phyloP scores from a whole-genome alignment of 352 stramenopile genomes.

The Detonula confervacea region DNA sequence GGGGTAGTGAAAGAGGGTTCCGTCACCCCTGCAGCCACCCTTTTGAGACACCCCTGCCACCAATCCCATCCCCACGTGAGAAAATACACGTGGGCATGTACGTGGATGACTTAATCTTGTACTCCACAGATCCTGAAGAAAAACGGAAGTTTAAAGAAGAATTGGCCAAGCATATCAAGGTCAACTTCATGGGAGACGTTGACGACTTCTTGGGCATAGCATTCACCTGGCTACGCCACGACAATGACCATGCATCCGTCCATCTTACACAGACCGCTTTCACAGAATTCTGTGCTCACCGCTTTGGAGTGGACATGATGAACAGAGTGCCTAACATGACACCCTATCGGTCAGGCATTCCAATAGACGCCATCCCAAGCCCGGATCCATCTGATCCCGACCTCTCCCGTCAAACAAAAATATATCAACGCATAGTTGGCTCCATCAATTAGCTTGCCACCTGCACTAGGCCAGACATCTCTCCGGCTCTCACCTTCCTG shows the following conservation, averaged over 20 bases:
- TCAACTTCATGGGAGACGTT: background rate
- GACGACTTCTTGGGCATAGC: background rate
- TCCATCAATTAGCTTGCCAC: slow-evolving; percentile 13
- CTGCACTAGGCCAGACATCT: slow-evolving; percentile 5
- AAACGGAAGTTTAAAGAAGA: background rate
- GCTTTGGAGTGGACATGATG: background rate
- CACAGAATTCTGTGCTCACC: background rate
- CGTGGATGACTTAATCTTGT: background rate
- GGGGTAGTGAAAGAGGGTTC: background rate
- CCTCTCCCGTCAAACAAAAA: background rate
- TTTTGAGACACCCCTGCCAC: background rate
- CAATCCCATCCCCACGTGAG: background rate
- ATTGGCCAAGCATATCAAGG: too few species aligned
- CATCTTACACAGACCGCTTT: slow-evolving; percentile 7
- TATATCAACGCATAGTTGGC: slow-evolving; percentile 3
- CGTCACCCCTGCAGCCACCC: background rate
- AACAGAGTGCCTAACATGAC: slow-evolving; percentile 5
- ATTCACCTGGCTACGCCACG: background rate
- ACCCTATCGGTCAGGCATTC: slow-evolving; percentile 11
- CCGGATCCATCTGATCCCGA: background rate
- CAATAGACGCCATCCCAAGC: slow-evolving; percentile 27
- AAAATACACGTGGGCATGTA: background rate
- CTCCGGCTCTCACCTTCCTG: slow-evolving; percentile 2
- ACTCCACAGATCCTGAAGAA: background rate
- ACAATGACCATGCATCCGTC: background rate